Base-by-base conservation (phyloP, 352 stramenopile species). In the Phytophthora europaea region DNA sequence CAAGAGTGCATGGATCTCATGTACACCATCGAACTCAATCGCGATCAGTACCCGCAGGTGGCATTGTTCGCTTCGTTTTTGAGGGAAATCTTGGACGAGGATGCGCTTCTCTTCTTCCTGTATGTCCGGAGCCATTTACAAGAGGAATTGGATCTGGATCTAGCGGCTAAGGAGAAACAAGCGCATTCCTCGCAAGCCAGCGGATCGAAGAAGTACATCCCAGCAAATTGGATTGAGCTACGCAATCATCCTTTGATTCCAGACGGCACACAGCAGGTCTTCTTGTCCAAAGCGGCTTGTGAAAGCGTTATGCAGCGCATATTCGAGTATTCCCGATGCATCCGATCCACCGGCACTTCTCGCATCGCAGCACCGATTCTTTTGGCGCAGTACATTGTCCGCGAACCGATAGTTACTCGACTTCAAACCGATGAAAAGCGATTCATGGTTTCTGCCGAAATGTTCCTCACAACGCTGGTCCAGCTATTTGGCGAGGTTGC, bases 1-100 rank as follows among this genome's bases (percentile, higher is more conserved):
- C 87, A 96, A 70, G 87, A 96, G 18, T 85, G 77, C 20, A 36
- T 93, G 9, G 87, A 96, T 52, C 64, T 96, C n/a, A 76, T 93
- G 53, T 83, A 81, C 60, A 96, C 92, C 40, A 59, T 89, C 5
- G 89, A 94, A 48, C 36, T 78, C 1, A 61, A 26, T n/a, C 70
- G 82, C 4, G 80, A 91, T 9, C 55, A 65, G 6, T 91, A 91
- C 28, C 78, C 80, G 1, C 72, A 85, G 7, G 74, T 91, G 20
- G 68, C 78, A 8, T 36, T 88, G 31, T 96, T 96, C 47, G 75
- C 76, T 4, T 78, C 73, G 0, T 96, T 94, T 55, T 26, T 96
- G 43, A 81, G 87, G 1, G 89, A 96, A 55, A 70, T 96, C 9
- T 79, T 85, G 26, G 84, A 93, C 65, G 73, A 89, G 12, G 89